phyloP scores from a whole-genome alignment of 768 basidiomycete species.

The Calocybe indica region DNA sequence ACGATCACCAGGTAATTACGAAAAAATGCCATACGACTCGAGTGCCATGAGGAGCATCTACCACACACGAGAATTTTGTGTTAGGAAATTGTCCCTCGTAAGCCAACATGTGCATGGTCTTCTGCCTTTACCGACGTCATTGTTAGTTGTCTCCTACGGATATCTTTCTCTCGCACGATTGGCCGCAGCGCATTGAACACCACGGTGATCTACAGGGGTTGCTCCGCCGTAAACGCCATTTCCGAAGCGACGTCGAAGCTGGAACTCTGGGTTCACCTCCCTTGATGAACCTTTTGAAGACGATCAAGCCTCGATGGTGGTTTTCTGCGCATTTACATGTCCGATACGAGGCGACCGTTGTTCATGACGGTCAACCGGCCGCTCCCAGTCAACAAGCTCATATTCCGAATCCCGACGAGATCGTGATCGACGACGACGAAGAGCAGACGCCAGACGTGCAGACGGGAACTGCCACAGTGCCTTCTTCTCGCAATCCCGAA shows the following conservation, averaged over 20 bases:
- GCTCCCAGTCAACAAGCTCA: background rate
- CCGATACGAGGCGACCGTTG: conserved; percentile 70
- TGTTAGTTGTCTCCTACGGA: conserved; percentile 53
- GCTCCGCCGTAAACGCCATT: conserved; percentile 67
- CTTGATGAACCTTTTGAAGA: conserved; percentile 67
- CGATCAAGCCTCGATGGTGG: conserved; percentile 81
- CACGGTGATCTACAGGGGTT: conserved; percentile 66
- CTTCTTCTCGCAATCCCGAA: conserved; percentile 18
- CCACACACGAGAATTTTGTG: conserved; percentile 83
- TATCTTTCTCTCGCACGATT: conserved; percentile 94
- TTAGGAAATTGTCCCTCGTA: conserved; percentile 73
- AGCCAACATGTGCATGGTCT: conserved; percentile 8
- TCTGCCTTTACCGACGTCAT: conserved; percentile 9
- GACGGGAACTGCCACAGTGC: background rate
- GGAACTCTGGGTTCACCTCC: conserved; percentile 84
- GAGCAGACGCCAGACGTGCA: background rate
- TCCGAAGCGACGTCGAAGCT: conserved; percentile 61
- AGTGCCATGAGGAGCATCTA: conserved; percentile 78
- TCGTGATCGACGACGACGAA: conserved; percentile 29
- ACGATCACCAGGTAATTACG: conserved; percentile 59
- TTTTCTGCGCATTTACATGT: conserved; percentile 90
- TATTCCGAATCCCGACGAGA: conserved; percentile 45
- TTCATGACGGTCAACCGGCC: conserved; percentile 25
- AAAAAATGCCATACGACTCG: conserved; percentile 75
- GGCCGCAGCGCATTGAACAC: conserved; percentile 83